phyloP scores from a whole-genome alignment of 345 rosid species.

The Brassica rapa region DNA sequence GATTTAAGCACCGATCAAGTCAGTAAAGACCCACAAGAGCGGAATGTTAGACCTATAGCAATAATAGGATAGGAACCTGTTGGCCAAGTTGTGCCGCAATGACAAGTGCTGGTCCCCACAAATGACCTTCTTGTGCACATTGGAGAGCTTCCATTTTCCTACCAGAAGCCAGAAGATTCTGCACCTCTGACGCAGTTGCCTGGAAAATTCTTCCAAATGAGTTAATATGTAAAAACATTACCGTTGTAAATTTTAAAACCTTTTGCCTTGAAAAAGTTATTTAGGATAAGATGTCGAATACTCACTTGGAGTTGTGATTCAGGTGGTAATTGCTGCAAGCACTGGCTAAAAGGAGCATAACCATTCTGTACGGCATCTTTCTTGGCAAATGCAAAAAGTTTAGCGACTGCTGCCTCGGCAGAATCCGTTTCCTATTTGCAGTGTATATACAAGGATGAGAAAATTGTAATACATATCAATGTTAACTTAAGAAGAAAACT shows the following conservation, averaged over 20 bases:
- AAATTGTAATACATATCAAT: not conserved
- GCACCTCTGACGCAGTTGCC: conserved; percentile 94
- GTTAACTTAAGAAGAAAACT: conserved; percentile 2
- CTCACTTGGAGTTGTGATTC: conserved; percentile 84
- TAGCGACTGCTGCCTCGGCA: conserved; percentile 96
- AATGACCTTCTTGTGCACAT: conserved; percentile 88
- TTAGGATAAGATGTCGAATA: conserved; percentile 13
- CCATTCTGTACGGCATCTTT: conserved; percentile 52
- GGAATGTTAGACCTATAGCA: not conserved
- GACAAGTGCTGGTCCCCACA: conserved; percentile 99
- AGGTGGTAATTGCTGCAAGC: conserved; percentile 83
- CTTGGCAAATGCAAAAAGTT: conserved; percentile 85
- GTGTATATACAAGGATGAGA: conserved; percentile 9
- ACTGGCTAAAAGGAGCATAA: conserved; percentile 59
- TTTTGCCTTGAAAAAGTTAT: not conserved
- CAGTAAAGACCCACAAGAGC: conserved; percentile 20
- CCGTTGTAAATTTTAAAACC: not conserved
- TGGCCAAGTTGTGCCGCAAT: conserved; percentile 94
- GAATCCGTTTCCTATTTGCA: conserved; percentile 68
- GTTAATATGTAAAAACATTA: conserved; percentile 20
- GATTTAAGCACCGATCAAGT: conserved; percentile 13
- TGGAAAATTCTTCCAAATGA: conserved; percentile 29
- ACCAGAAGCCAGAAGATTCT: conserved; percentile 94
- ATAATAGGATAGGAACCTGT: conserved; percentile 60
- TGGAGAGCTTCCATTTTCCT: conserved; percentile 80